Evolutionary conservation across 345 rosid species (phyloP), one percentile per base, ranked within the genome.

Genomic region (Anacardium occidentale): DNA sequence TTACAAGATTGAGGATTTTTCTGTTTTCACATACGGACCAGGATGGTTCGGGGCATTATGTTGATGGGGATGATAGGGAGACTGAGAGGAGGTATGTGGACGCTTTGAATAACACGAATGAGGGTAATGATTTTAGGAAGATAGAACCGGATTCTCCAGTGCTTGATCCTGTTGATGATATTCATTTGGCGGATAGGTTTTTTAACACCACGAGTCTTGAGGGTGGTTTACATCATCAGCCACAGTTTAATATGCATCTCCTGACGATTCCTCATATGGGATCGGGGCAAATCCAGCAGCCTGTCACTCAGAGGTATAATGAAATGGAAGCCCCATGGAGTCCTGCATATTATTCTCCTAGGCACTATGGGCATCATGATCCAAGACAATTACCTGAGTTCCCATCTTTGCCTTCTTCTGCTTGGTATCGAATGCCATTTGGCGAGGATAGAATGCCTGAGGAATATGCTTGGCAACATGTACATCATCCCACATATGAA

Each of bases 1-100:
- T 92, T 72, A 92, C 90, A n/a, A 89, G 97, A 80, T 90, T 95
- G 65, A 86, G 99, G 87, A 92, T 95, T 80, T 95, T 95, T 79
- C 82, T 95, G 61, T 95, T 92, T 73, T 82, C 94, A 0, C 83
- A 85, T 58, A 83, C 80, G 2, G 98, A 95, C 69, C 88, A 80
- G 48, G 98, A 95, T 80, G 86, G 83, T 50, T 83, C 84, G 1
- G 47, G 69, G 3, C 92, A 85, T 73, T 92, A 79, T 77, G 84
- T 84, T 70, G 97, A 94, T 50, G 89, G 89, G 18, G 97, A 89
- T 82, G 93, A 90, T 34, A 85, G 89, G 82, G 97, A 90, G 62
- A 79, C 92, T 3, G 98, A 89, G 87, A 85, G 91, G 80, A 89
- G 97, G 85, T 94, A 95, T 61, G 98, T 95, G 64, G 99, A 95